Base-by-base conservation (phyloP, 441 rosid genomes). In the Euphorbia corollata region DNA sequence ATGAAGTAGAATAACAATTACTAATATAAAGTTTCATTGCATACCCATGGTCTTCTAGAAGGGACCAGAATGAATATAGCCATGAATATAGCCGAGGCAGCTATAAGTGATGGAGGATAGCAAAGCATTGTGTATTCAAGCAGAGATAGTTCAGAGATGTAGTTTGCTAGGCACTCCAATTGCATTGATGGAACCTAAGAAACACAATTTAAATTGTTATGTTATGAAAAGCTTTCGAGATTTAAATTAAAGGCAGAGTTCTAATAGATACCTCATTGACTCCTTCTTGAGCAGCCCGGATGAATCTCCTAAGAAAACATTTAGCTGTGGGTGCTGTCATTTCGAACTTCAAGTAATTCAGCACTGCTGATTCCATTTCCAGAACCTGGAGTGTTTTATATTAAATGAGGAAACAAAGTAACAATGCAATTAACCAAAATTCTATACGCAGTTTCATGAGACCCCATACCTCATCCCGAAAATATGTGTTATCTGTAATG, bases 261-360 rank as follows among this genome's bases (percentile, higher is more conserved):
- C 24, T 45, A 30, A 48, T 30, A 13, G 18, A 69, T 91, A 89
- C 98, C 97, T 93, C 96, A 68, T 74, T 80, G 59, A 79, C 64
- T 16, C 86, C 93, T 78, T 93, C 32, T 27, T 27, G 93, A 70
- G 96, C 93, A 77, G 91, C 93, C 27, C 90, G 88, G 72, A 93
- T 81, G 73, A 93, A 93, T 64, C 90, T 87, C 79, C 97, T 82
- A 61, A 93, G 76, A 81, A 71, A 91, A 32, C 96, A 93, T 74
- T 84, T 91, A 23, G 86, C 81, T 51, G 99, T 93, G 34, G 99
- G 92, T 30, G 97, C 91, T 58, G 97, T 84, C 87, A 91, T 77
- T 77, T 94, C 96, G 59, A 94, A 94, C 83, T 87, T 85, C 84
- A 91, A 74, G 84, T 84, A 84, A 74, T 89, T 89, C 78, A 91